Evolutionary conservation across 306 rosid genomes (phyloP).

Genomic region (Luffa acutangula): DNA sequence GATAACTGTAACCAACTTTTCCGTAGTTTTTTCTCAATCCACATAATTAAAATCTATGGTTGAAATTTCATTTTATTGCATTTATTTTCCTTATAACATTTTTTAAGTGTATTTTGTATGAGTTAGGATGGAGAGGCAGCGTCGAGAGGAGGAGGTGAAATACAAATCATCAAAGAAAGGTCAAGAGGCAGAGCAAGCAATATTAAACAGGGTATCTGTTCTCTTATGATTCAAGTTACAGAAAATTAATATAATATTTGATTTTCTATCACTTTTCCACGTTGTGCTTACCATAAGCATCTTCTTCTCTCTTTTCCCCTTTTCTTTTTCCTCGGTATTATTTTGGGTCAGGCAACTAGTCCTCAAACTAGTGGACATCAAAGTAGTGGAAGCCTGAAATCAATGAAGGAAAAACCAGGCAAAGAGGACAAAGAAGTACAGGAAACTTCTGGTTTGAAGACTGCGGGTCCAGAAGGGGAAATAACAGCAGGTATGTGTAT

Average conservation of each 20-base stretch:
- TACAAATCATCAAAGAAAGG: slow-evolving; percentile 68
- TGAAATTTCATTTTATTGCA: not conserved
- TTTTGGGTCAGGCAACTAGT: slow-evolving; percentile 57
- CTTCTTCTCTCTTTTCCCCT: not conserved
- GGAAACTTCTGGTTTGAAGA: slow-evolving; percentile 80
- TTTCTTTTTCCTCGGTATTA: not conserved
- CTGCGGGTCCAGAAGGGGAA: slow-evolving; percentile 97
- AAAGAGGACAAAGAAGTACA: slow-evolving; percentile 74
- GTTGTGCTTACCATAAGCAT: not conserved
- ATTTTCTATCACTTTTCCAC: not conserved
- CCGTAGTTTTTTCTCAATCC: not conserved
- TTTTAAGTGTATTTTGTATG: not conserved
- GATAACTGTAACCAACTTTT: not conserved
- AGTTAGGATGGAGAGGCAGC: slow-evolving; percentile 93
- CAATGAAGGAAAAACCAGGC: slow-evolving; percentile 81
- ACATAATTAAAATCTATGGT: not conserved
- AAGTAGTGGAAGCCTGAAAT: slow-evolving; percentile 76
- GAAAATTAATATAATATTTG: not conserved
- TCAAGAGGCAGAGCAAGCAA: slow-evolving; percentile 64
- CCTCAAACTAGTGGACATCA: slow-evolving; percentile 61
- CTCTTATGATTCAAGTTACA: not conserved
- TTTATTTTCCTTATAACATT: not conserved
- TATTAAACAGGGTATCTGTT: slow-evolving; percentile 58
- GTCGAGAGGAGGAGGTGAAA: slow-evolving; percentile 92
- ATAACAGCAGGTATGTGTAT: slow-evolving; percentile 54